These are phyloP conservation scores for Nymphaea colorata DNA, from an alignment of 164 flowering plant genomes.

Conservation along the genomic window DNA sequence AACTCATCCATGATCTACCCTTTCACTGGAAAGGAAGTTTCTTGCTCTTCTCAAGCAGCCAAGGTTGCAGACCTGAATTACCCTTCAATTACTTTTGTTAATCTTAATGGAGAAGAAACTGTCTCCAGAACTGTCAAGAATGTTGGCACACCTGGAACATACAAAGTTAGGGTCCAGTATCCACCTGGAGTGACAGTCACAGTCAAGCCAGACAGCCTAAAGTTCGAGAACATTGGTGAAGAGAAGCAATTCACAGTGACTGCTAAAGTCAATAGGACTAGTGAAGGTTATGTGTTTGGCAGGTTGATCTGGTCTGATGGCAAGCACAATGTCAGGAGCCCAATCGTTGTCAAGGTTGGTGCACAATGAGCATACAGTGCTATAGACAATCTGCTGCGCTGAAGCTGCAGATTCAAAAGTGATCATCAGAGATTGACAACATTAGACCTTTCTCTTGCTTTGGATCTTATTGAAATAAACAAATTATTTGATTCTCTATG, in stretches of 20 bases:
- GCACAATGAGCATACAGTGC: too few relatives aligned
- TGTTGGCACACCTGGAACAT: conserved; percentile 1
- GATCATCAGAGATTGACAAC: background rate
- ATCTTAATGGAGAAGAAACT: background rate
- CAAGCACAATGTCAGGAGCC: conserved; percentile 1
- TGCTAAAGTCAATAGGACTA: background rate
- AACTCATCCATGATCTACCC: background rate
- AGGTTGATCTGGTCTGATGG: conserved; percentile 3
- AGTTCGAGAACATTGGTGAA: background rate
- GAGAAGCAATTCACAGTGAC: background rate
- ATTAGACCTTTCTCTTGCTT: background rate
- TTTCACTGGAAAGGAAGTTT: background rate
- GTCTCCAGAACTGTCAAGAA: conserved; percentile 1
- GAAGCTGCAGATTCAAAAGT: too few relatives aligned
- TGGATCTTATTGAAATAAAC: background rate
- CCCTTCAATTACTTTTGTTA: background rate
- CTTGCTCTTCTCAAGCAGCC: background rate
- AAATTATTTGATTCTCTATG: background rate
- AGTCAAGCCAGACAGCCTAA: background rate
- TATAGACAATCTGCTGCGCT: too few relatives aligned
- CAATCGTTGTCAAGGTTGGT: background rate
- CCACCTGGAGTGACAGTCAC: background rate
- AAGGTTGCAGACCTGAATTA: conserved; percentile 2
- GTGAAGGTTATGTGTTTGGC: background rate
- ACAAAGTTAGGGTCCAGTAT: background rate